Conservation (phyloP, 2,329 filamentous ascomycete species). For the Annulohypoxylon truncatum region DNA sequence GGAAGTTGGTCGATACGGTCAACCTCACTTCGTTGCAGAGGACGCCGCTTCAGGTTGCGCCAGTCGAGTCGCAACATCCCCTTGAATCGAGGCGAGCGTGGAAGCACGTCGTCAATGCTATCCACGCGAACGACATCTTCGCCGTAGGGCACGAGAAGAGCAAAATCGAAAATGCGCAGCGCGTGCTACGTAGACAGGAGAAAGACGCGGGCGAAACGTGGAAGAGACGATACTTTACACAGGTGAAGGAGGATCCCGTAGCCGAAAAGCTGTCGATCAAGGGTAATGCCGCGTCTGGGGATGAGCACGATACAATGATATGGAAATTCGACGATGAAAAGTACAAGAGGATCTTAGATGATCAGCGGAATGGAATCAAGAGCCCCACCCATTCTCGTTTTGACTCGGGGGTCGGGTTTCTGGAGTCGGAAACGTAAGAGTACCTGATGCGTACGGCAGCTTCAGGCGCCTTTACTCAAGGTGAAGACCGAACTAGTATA, state of each 20-base stretch:
- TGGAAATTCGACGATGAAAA: conserved; percentile 47
- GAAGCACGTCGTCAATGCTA: conserved; percentile 84
- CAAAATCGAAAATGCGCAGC: conserved; percentile 90
- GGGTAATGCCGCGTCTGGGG: conserved; percentile 2
- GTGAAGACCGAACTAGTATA: background rate
- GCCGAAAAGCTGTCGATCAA: conserved; percentile 35
- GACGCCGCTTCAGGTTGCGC: conserved; percentile 76
- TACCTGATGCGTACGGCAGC: background rate
- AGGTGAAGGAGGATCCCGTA: conserved; percentile 32
- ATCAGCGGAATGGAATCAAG: conserved; percentile 35
- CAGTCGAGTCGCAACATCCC: conserved; percentile 82
- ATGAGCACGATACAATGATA: conserved; percentile 30
- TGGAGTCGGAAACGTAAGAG: conserved; percentile 23
- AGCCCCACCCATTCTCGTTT: conserved; percentile 45
- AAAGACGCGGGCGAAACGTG: conserved; percentile 38
- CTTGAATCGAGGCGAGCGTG: conserved; percentile 91
- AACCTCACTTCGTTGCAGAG: conserved; percentile 67
- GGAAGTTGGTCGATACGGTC: conserved; percentile 69
- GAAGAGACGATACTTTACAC: conserved; percentile 44
- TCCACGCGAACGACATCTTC: conserved; percentile 86
- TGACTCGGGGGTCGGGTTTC: conserved; percentile 44
- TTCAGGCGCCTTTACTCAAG: background rate
- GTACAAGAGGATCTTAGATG: conserved; percentile 35
- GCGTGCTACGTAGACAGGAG: conserved; percentile 51
- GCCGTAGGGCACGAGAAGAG: conserved; percentile 81